phyloP scores from a whole-genome alignment of 805 yeast genomes.

The Ogataea chonburiensis region DNA sequence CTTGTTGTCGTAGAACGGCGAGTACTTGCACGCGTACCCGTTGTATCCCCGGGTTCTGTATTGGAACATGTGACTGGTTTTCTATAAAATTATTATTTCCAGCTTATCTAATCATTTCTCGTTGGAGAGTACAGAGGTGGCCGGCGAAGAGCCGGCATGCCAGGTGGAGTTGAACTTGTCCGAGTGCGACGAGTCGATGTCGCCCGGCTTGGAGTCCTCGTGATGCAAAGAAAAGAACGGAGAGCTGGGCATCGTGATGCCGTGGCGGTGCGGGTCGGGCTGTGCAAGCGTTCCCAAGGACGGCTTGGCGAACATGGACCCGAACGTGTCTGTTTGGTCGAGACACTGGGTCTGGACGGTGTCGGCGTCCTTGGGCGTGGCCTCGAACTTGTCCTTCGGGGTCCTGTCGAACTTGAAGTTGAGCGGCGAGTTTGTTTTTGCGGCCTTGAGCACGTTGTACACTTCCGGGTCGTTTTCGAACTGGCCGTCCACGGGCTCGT shows the following conservation, averaged over 20 bases:
- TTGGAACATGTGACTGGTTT: constrained; percentile 52
- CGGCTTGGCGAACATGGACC: constrained; percentile 7
- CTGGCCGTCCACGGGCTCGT: constrained; percentile 21
- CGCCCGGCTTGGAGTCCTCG: constrained; percentile 16
- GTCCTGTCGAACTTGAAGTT: constrained; percentile 30
- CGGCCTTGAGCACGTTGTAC: constrained; percentile 21
- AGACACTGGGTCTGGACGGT: constrained; percentile 29
- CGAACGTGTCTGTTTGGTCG: constrained; percentile 16
- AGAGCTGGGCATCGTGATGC: constrained; percentile 34
- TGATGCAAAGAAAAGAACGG: constrained; percentile 28
- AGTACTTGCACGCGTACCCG: constrained; percentile 85
- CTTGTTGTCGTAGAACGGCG: constrained; percentile 88
- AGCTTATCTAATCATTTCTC: constrained; percentile 13
- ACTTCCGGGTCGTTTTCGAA: constrained; percentile 28
- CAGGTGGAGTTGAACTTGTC: constrained; percentile 26
- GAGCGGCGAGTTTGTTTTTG: constrained; percentile 18
- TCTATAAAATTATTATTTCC: constrained; percentile 9
- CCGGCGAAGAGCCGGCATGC: constrained; percentile 30
- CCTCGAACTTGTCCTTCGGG: constrained; percentile 28
- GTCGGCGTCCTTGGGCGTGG: constrained; percentile 29
- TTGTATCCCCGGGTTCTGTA: constrained; percentile 77
- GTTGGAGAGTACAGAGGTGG: constrained; percentile 23
- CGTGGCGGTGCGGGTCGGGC: constrained; percentile 12
- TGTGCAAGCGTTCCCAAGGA: neutral
- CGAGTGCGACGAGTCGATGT: constrained; percentile 24